Conservation (phyloP, 2,329 filamentous ascomycete species). For the Fusarium humuli region DNA sequence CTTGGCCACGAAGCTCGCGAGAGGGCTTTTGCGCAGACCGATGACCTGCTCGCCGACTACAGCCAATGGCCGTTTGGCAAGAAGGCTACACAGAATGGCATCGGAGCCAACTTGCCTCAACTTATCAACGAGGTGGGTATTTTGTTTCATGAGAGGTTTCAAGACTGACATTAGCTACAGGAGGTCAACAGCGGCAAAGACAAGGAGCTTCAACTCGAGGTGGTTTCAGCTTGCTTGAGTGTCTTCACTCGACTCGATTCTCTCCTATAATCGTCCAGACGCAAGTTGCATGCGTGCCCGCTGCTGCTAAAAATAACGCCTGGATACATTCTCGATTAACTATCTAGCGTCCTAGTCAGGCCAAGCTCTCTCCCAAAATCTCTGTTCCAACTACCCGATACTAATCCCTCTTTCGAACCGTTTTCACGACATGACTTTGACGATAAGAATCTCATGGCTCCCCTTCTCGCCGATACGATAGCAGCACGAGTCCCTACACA, state of each 20-base stretch:
- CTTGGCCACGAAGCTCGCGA: conserved; percentile 95
- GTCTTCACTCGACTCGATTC: conserved; percentile 98
- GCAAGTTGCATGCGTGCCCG: conserved; percentile 14
- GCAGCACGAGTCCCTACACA: conserved; percentile 15
- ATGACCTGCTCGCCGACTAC: conserved; percentile 94
- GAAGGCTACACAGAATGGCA: conserved; percentile 81
- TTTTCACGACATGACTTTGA: conserved; percentile 33
- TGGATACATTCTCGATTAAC: conserved; percentile 31
- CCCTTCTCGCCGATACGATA: conserved; percentile 19
- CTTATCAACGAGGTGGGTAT: conserved; percentile 78
- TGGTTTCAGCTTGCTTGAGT: conserved; percentile 94
- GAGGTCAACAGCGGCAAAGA: conserved; percentile 90
- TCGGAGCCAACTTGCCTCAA: conserved; percentile 92
- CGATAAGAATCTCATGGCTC: conserved; percentile 27
- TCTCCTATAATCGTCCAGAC: conserved; percentile 71
- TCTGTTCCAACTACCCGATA: conserved; percentile 29
- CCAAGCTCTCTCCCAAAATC: conserved; percentile 30
- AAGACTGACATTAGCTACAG: conserved; percentile 50
- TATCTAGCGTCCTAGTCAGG: conserved; percentile 36
- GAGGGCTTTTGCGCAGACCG: conserved; percentile 94
- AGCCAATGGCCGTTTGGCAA: conserved; percentile 97
- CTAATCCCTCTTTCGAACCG: conserved; percentile 24
- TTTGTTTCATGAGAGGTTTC: not conserved
- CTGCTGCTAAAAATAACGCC: conserved; percentile 23
- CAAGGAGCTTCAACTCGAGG: conserved; percentile 95